These are phyloP conservation scores for Candida lessepsii DNA, from an alignment of 805 yeast species.

Conservation along the genomic window DNA sequence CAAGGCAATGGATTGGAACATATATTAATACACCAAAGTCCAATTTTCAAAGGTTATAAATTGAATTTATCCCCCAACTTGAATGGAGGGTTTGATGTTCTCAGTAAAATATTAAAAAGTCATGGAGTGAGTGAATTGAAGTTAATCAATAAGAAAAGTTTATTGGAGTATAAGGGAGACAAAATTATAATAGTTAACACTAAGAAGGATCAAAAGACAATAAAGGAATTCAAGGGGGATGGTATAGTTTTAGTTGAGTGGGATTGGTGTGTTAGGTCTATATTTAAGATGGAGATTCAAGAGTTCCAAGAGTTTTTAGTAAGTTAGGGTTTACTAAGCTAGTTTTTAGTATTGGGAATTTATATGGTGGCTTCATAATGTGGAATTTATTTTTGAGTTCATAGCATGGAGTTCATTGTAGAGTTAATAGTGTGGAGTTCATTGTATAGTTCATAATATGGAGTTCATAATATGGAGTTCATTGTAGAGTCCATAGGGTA, in stretches of 20 bases:
- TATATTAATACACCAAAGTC: slow-evolving; percentile 16
- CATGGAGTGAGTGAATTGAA: slow-evolving; percentile 49
- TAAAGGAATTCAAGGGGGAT: slow-evolving; percentile 20
- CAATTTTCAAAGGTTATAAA: slow-evolving; percentile 46
- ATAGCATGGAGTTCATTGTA: too few relatives aligned
- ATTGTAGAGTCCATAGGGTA: too few relatives aligned
- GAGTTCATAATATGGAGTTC: too few relatives aligned
- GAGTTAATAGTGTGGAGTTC: too few relatives aligned
- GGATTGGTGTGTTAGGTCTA: slow-evolving; percentile 62
- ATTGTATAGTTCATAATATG: too few relatives aligned
- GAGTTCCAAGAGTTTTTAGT: slow-evolving; percentile 19
- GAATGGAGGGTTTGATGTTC: slow-evolving; percentile 58
- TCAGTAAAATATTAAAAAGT: slow-evolving; percentile 54
- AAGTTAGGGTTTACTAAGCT: too few relatives aligned
- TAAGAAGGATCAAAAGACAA: slow-evolving; percentile 35
- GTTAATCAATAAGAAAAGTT: slow-evolving; percentile 13
- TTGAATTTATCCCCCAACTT: slow-evolving; percentile 58
- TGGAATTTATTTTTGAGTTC: too few relatives aligned
- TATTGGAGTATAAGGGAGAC: slow-evolving; percentile 25
- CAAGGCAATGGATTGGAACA: slow-evolving; percentile 18
- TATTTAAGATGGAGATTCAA: slow-evolving; percentile 46
- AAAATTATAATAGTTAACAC: slow-evolving; percentile 26
- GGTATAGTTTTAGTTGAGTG: slow-evolving; percentile 46
- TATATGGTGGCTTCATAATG: too few relatives aligned
- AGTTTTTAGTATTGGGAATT: too few relatives aligned